Base-by-base conservation (phyloP, 352 stramenopile genomes). In the Blastocystis sp. region DNA sequence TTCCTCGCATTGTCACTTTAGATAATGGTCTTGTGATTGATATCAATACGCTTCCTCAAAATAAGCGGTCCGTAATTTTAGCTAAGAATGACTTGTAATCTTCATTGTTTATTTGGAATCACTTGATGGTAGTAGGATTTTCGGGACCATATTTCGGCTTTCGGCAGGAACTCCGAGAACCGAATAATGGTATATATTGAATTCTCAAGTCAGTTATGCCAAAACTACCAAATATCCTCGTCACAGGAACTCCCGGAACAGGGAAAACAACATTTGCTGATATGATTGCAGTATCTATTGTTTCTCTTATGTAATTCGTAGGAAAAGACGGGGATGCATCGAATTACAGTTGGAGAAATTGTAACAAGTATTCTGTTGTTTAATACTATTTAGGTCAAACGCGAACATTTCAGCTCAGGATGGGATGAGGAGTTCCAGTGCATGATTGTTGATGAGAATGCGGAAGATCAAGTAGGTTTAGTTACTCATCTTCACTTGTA, bases 251-350 rank as follows among this genome's bases (percentile, higher is more conserved):
- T 60, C 94, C 94, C 33, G 94, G 93, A 68, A 96, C 94, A 75
- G 94, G 94, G 84, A 96, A 96, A 91, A 96, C 93, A 48, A 95
- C 94, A 80, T 94, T 96, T 91, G 95, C 93, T 90, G 92, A 95
- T 89, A 92, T 95, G 90, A 91, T 96, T 30, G 93, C 78, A 42
- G 78, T 84, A 66, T 27, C 35, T 66, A 51, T 5, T 30, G 15
- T 44, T 5, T 51, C 11, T 37, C 2, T 33, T 19, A 5, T 7
- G 15, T 66, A 3, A 84, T 11, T 1, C 6, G 7, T 84, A 95
- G 93, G 93, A 95, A 91, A 93, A 92, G 62, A 94, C 92, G 40
- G 91, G 91, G 66, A 90, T 96, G 70, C 89, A 92, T 66, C 92
- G 95, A 89, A 84, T 96, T 57, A 96, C 95, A 75, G 93, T 95